phyloP scores from a whole-genome alignment of 768 basidiomycete species.

The Clitopilus passeckerianus region DNA sequence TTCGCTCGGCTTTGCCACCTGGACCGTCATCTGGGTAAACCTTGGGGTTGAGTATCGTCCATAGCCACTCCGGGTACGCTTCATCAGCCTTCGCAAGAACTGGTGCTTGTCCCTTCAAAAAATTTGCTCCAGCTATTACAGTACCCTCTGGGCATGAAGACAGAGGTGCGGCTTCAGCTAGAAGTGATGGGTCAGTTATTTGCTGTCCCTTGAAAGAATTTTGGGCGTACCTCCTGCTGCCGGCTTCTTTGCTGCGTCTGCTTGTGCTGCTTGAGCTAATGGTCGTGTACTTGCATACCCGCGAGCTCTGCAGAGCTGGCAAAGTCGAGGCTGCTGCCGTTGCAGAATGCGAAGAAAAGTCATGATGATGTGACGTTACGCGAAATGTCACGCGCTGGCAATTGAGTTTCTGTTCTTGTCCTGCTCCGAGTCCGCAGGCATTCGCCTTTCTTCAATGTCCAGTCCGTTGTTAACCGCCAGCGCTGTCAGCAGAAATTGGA shows the following conservation, averaged over 20 bases:
- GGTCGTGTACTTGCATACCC: constrained; percentile 8
- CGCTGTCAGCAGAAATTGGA: too few species aligned
- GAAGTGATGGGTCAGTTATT: neutral
- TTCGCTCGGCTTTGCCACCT: constrained; percentile 61
- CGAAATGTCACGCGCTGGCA: constrained; percentile 5
- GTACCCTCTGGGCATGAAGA: constrained; percentile 75
- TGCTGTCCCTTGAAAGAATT: neutral
- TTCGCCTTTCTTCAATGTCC: too few species aligned
- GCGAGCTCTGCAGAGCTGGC: constrained; percentile 10
- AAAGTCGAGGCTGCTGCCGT: constrained; percentile 9
- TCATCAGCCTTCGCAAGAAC: constrained; percentile 76
- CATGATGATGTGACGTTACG: constrained; percentile 18
- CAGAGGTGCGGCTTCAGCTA: constrained; percentile 19
- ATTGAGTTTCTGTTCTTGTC: neutral
- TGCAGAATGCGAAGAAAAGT: constrained; percentile 18
- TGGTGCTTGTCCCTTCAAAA: constrained; percentile 76
- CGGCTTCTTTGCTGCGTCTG: constrained; percentile 6
- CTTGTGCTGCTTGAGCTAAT: constrained; percentile 1
- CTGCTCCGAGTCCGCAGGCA: neutral
- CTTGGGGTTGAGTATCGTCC: constrained; percentile 66
- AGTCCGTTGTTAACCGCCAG: too few species aligned
- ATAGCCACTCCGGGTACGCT: constrained; percentile 87
- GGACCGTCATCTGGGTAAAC: constrained; percentile 66
- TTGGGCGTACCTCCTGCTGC: constrained; percentile 4
- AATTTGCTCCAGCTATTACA: constrained; percentile 73